Base-by-base conservation (phyloP, 2,329 filamentous ascomycete genomes). In the Metarhizium sp. region DNA sequence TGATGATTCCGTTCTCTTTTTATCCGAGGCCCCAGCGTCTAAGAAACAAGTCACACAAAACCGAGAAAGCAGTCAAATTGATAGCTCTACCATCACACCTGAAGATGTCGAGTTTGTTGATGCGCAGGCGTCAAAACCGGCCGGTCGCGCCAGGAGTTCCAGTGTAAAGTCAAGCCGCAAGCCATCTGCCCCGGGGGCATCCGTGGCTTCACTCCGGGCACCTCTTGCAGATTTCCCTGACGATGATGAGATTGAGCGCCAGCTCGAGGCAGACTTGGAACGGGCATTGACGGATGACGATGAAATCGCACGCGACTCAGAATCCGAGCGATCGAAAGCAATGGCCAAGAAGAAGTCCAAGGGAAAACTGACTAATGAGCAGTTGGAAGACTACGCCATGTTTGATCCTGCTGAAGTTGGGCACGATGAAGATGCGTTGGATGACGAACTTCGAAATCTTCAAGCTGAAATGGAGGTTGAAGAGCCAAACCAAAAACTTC, bases 191-290 rank as follows among this genome's bases (percentile, higher is more conserved):
- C 79, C 81, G 1, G 78, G 78, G 16, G 70, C 74, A 25, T 79
- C 80, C 1, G 77, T 75, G 38, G 70, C 73, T 34, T 78, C 80
- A 2, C 56, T 73, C 4, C 65, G 66, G 40, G 66, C 63, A 3
- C 67, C 72, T 5, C 64, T 73, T n/a, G 70, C 70, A 16, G 68
- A 69, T 4, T 69, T 80, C 11, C 78, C 79, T 0, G 76, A 82
- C 54, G 84, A 88, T 58, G 80, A 83, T 1, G 85, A 87, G 59
- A 78, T 88, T 42, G 83, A 89, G 52, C 78, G 79, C 25, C 81
- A 82, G 51, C 72, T 89, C 1, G 79, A 87, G 62, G 82, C 80
- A 2, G 86, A 87, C 56, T 75, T 88, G 10, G 80, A 85, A 47
- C 73, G 76, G 34, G 79, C 76, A 1, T 64, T 79, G 30, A 77